Base-by-base conservation (phyloP, 176 grass and related monocot genomes). In the Rhynchospora pubera region DNA sequence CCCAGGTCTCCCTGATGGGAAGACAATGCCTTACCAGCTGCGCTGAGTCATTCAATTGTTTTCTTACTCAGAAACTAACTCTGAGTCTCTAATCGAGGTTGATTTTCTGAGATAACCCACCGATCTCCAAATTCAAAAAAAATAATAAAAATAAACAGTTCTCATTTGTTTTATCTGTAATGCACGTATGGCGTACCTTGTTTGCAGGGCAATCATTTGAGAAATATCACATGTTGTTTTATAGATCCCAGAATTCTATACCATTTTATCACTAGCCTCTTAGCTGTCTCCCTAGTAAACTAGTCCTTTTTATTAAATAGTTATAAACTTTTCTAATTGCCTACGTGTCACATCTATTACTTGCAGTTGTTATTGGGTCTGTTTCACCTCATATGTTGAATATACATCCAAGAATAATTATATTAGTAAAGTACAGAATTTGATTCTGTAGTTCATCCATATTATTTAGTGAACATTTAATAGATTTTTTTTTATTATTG, bases 231-330 rank as follows among this genome's bases (percentile, higher is more conserved):
- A 66, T 64, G 61, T 67, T 82, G 65, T 32, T 69, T 69, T 69
- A 81, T 82, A 82, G 59, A 65, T 65, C 79, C 62, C 57, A 32
- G 47, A 63, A 82, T 48, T 47, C 59, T 53, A 82, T 51, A 53
- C 62, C 44, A 65, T 82, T 82, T 66, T 67, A 66, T 62, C 14
- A 65, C 30, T 65, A 67, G 59, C 58, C 32, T 67, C 79, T 82
- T 82, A 82, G 79, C 79, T 82, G 79, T 23, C 79, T 63, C 79
- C 52, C 11, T 52, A 66, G 21, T 64, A 82, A 82, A 66, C 79
- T 51, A 79, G 8, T 45, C 14, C 8, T 32, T 69, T 69, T 28
- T 32, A 32, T 80, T 60, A 9, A 9, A 44, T 78, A 32, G 16
- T 62, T 7, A 7, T n/a, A n/a, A n/a, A 62, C 61, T 79, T 61